Evolutionary conservation across 2,329 filamentous ascomycete genomes (phyloP), one percentile per base, ranked within the genome.

Genomic region (Pseudogymnoascus sp.): DNA sequence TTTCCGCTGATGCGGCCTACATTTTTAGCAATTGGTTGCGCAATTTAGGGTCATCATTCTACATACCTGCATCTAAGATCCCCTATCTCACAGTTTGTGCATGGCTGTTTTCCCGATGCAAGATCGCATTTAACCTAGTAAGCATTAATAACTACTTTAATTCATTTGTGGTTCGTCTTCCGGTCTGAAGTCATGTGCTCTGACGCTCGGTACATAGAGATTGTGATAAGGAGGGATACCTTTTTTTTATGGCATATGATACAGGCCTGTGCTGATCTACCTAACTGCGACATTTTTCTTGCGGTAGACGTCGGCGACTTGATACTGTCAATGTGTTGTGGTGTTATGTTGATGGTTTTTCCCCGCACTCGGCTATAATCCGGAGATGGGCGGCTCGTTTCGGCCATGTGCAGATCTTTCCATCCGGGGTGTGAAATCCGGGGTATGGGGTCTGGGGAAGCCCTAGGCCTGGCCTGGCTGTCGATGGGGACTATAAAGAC

Each of bases 291-390:
- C 58, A 60, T 60, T 29, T 44, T 60, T 38, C 15, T 60, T 44
- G 21, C 25, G 31, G 35, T 29, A 15, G 17, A 60, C 6, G 42
- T 60, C 58, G 58, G 58, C 35, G 35, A 44, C 36, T 44, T 3
- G 21, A 60, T 36, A 27, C 15, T 12, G 36, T 60, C n/a, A n/a
- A n/a, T 17, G 58, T n/a, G 58, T 29, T 60, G 58, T 60, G 58
- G n/a, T 38, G 58, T 27, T 38, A 10, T 17, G 41, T 25, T 38
- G 58, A 60, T 7, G 36, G 25, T 60, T 36, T 36, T 17, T 60
- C 36, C 58, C 58, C 36, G 58, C 58, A 60, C 58, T 60, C 58
- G 58, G 58, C 58, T 38, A 60, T 38, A 60, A 60, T 27, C 58
- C 42, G 58, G 58, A 60, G 35, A 60, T 60, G 25, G 8, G 31